These are phyloP conservation scores for Jacaranda copaia DNA, from an alignment of 257 asterid genomes.

Conservation along the genomic window DNA sequence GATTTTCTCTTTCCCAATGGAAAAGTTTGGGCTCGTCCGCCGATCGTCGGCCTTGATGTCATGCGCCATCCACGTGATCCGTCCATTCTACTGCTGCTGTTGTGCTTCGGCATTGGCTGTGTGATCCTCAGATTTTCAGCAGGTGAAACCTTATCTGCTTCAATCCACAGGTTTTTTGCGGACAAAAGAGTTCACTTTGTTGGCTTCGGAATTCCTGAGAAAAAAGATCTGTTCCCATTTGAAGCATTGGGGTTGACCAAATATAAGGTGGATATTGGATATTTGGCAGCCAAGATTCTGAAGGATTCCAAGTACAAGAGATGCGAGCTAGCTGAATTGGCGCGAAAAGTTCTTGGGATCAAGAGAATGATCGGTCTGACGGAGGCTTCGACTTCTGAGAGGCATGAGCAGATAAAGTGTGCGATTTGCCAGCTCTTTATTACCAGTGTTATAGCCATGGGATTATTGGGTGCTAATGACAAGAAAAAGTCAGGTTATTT, in stretches of 20 bases:
- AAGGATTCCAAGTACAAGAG: conserved; percentile 59
- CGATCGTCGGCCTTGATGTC: conserved; percentile 83
- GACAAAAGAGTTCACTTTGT: conserved; percentile 79
- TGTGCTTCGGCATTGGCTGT: conserved; percentile 84
- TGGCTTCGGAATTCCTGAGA: conserved; percentile 78
- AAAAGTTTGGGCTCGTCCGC: conserved; percentile 65
- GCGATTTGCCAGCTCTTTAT: conserved; percentile 86
- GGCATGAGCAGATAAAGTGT: conserved; percentile 79
- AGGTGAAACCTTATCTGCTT: conserved; percentile 64
- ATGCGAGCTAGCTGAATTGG: conserved; percentile 66
- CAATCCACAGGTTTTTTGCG: conserved; percentile 62
- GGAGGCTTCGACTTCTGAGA: conserved; percentile 70
- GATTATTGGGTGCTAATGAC: conserved; percentile 49
- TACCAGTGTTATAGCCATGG: conserved; percentile 70
- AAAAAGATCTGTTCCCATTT: conserved; percentile 71
- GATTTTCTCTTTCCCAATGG: conserved; percentile 84
- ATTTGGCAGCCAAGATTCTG: conserved; percentile 62
- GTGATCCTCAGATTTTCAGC: conserved; percentile 63
- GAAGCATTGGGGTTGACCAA: conserved; percentile 59
- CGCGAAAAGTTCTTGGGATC: conserved; percentile 69
- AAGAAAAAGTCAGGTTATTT: conserved; percentile 41
- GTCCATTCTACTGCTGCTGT: conserved; percentile 57
- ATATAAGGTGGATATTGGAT: conserved; percentile 62
- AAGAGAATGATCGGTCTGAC: conserved; percentile 75
- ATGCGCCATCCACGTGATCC: conserved; percentile 94